These are phyloP conservation scores for Bondarzewia mesenterica DNA, from an alignment of 1,284 basidiomycete genomes.

Conservation along the genomic window DNA sequence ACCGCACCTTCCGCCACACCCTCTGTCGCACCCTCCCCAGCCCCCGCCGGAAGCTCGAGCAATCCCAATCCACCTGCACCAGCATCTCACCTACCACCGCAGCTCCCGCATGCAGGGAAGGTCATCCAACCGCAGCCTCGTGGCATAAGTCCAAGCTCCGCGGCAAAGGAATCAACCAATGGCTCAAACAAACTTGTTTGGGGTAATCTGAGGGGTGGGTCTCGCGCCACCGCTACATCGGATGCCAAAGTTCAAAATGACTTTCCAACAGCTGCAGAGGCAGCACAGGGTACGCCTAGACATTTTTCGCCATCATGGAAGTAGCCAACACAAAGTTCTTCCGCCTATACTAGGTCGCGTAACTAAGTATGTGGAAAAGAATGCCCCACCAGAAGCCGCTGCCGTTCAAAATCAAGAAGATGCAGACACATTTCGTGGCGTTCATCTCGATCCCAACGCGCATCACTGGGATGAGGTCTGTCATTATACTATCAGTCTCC, in stretches of 20 bases:
- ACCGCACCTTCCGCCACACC: slow-evolving; percentile 63
- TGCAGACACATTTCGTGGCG: slow-evolving; percentile 87
- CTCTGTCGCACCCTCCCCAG: slow-evolving; percentile 36
- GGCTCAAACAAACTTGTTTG: slow-evolving; percentile 46
- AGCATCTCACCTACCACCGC: slow-evolving; percentile 30
- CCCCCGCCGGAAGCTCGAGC: slow-evolving; percentile 23
- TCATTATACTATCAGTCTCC: slow-evolving; percentile 10
- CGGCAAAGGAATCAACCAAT: slow-evolving; percentile 28
- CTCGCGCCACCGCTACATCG: slow-evolving; percentile 23
- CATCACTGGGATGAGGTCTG: slow-evolving; percentile 95
- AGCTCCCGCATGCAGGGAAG: slow-evolving; percentile 49
- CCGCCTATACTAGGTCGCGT: slow-evolving; percentile 19
- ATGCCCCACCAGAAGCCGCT: slow-evolving; percentile 44
- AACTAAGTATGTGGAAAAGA: slow-evolving; percentile 22
- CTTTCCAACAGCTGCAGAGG: slow-evolving; percentile 92
- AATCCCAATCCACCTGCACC: slow-evolving; percentile 17
- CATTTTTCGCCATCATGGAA: too few relatives aligned
- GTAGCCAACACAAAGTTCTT: slow-evolving; percentile 3
- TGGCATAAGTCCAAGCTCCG: slow-evolving; percentile 25
- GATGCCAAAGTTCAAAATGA: slow-evolving; percentile 44
- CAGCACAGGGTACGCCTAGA: slow-evolving; percentile 58
- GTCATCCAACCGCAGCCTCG: slow-evolving; percentile 65
- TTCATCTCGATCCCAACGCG: slow-evolving; percentile 85
- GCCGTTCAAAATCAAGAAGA: slow-evolving; percentile 26
- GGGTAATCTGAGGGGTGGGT: slow-evolving; percentile 43